phyloP scores from a whole-genome alignment of 1,284 basidiomycete genomes.

The Rhizopogon parksii region DNA sequence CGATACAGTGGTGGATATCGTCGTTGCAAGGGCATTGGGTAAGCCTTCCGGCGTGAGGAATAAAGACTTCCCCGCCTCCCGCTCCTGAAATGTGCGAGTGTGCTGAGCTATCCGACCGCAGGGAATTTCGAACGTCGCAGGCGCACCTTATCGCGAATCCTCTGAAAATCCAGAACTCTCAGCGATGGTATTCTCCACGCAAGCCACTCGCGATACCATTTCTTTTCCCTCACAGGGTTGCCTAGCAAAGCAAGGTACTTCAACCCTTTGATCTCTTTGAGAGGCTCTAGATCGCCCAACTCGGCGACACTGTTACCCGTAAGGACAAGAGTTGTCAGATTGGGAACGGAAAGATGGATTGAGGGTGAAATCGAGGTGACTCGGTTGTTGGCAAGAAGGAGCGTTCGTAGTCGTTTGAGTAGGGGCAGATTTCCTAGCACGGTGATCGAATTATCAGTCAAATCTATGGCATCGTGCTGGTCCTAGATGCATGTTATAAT shows the following conservation, averaged over 20 bases:
- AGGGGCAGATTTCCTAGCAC: conserved; percentile 84
- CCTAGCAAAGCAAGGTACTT: conserved; percentile 81
- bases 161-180: conserved; percentile 93
- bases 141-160: conserved; percentile 91
- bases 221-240: conserved; percentile 89
- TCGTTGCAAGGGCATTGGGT: conserved; percentile 76
- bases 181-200: conserved; percentile 76
- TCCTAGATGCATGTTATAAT: conserved; percentile 43
- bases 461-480: conserved; percentile 91
- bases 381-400: conserved; percentile 85
- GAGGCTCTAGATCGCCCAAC: conserved; percentile 79
- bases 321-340: conserved; percentile 73
- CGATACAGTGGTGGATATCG: conserved; percentile 68
- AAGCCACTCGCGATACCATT: conserved; percentile 97
- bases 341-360: conserved; percentile 77
- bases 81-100: conserved; percentile 50
- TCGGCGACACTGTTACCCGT: conserved; percentile 72
- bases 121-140: conserved; percentile 22
- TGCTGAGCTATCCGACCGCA: conserved; percentile 19
- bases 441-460: conserved; percentile 93
- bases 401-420: conserved; percentile 70
- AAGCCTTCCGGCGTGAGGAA: conserved; percentile 73
- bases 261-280: conserved; percentile 73
- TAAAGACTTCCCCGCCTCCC: conserved; percentile 63
- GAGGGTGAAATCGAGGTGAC: conserved; percentile 77